Base-by-base conservation (phyloP, 2,329 filamentous ascomycete genomes). In the Knoxdaviesia capensis region DNA sequence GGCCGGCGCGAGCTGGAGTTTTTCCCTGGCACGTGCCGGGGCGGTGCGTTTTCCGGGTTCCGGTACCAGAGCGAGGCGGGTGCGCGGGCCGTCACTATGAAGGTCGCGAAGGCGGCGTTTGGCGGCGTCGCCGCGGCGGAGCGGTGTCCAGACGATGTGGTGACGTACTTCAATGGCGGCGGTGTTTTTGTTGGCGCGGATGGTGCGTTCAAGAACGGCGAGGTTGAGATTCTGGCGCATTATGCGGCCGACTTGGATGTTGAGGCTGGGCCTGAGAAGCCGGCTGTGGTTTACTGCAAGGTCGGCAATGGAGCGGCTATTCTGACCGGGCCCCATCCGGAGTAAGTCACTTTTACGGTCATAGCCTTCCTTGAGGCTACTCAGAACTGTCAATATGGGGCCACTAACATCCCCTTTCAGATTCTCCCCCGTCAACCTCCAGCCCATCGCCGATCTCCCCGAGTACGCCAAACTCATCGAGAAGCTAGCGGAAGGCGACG, bases 81-180 rank as follows among this genome's bases (percentile, higher is more conserved):
- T 1, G 84, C 90, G 1, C 71, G 74, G 50, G 84, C 83, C 3
- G 76, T 75, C 1, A 66, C 70, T 44, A 50, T 96, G 38, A 69
- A 65, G 41, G 74, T 90, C 8, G 63, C 71, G 8, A 74, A 73
- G 48, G 65, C 65, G 2, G 63, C 65, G 0, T 73, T 92, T 45
- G 57, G 32, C n/a, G 28, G 31, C 20, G 41, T 60, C 0, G 68
- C 20, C 20, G 20, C 20, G 2, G 20, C 20, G 2, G 30, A 64
- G 0, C 59, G 61, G 4, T 55, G 80, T 1, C 71, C 77, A 0
- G 68, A 74, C 1, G 63, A 65, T 1, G 83, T 93, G 45, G 65
- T 68, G 42, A 78, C 75, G 9, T 98, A 98, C 55, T 94, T 88
- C 57, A 98, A 98, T 51, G 90, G 90, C 1, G 90, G 90, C 1